Percentiles rank a stretch among this genome's conserved stretches.
Conservation (phyloP, 2,329 filamentous ascomycete species). For the Pyricularia grisea region DNA sequence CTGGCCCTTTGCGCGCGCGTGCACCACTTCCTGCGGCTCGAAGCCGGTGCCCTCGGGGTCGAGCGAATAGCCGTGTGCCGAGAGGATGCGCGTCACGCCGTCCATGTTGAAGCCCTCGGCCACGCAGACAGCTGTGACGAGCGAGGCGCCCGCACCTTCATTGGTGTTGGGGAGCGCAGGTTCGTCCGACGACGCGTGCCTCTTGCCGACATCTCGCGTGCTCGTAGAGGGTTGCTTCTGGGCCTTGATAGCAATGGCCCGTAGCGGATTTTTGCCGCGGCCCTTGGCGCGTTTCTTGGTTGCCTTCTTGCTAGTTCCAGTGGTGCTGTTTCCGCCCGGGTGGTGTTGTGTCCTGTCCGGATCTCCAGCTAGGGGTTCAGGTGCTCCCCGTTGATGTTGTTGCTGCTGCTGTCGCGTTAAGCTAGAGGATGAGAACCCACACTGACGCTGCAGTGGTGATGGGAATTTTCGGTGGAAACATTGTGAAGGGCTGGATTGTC, state of each 20-base stretch:
- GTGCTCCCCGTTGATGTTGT: neutral
- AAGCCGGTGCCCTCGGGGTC: conserved; percentile 54
- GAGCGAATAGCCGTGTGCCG: conserved; percentile 49
- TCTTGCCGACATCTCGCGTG: conserved; percentile 6
- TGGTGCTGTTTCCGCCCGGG: conserved; percentile 2
- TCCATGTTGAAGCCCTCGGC: conserved; percentile 58
- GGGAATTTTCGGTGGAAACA: neutral
- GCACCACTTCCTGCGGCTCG: conserved; percentile 52
- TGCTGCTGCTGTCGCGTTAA: conserved; percentile 6
- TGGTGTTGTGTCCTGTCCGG: conserved; percentile 1
- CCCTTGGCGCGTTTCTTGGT: conserved; percentile 10
- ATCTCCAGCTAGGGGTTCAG: neutral
- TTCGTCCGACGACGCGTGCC: neutral
- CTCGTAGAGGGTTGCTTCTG: conserved; percentile 38
- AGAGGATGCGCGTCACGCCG: conserved; percentile 45
- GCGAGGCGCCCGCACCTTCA: conserved; percentile 25
- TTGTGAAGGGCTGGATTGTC: neutral
- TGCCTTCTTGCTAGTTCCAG: neutral
- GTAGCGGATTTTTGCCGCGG: conserved; percentile 55
- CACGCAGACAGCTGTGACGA: conserved; percentile 51
- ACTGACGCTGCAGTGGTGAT: neutral
- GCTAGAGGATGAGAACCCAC: neutral
- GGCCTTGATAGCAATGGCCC: conserved; percentile 78
- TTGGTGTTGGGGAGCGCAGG: neutral
- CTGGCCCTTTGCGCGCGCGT: conserved; percentile 49